Percentiles rank a stretch among this genome's conserved stretches.
Conservation (phyloP, 768 basidiomycete genomes). For the Psilocybe azurescens region DNA sequence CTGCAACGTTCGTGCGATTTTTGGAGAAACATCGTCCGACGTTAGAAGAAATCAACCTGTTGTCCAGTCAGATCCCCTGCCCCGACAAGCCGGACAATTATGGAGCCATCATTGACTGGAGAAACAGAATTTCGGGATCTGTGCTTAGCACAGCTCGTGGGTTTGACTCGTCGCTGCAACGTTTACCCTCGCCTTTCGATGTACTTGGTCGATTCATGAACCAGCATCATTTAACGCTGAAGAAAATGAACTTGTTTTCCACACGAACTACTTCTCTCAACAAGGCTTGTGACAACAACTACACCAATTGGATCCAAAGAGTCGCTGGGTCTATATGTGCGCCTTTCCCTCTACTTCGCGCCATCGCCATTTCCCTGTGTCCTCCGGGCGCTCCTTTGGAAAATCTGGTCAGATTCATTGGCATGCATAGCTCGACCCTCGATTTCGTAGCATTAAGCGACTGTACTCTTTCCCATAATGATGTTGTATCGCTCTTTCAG, state of each 20-base stretch:
- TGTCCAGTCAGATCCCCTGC: constrained; percentile 24
- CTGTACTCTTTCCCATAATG: constrained; percentile 34
- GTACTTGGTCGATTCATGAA: not conserved
- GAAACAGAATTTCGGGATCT: not conserved
- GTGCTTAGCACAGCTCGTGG: not conserved
- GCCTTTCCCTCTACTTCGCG: constrained; percentile 37
- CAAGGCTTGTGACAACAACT: constrained; percentile 27
- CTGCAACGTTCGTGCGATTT: constrained; percentile 37
- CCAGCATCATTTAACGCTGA: not conserved
- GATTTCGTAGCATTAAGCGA: constrained; percentile 42
- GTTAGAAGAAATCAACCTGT: constrained; percentile 41
- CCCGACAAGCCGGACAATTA: not conserved
- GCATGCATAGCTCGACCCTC: constrained; percentile 32
- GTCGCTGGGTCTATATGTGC: constrained; percentile 32
- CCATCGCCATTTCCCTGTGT: constrained; percentile 40
- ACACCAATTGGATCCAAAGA: constrained; percentile 47
- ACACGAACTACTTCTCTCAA: constrained; percentile 22
- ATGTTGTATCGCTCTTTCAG: constrained; percentile 35
- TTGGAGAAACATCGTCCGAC: constrained; percentile 38
- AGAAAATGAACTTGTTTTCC: not conserved
- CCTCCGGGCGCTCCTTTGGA: constrained; percentile 39
- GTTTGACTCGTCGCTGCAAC: not conserved
- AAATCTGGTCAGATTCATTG: constrained; percentile 35
- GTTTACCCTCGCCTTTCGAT: not conserved
- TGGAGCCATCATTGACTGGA: not conserved